Conservation (phyloP, 1,284 basidiomycete species). For the Mycosarcoma mackinlayi region DNA sequence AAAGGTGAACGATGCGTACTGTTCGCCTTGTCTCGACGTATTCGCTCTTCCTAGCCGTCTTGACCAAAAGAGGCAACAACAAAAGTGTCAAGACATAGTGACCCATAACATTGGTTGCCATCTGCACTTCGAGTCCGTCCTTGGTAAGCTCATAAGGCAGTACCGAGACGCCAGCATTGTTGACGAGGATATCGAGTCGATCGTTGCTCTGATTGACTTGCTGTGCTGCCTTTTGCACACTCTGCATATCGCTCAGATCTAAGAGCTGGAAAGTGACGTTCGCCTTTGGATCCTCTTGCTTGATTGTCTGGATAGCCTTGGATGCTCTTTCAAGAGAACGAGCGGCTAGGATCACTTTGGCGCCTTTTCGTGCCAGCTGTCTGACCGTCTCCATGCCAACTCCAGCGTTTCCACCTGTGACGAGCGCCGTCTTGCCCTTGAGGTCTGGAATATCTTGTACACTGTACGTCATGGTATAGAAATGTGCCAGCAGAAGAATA, state of each 20-base stretch:
- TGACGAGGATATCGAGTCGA: constrained; percentile 1
- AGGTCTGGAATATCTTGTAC: constrained; percentile 2
- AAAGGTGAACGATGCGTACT: not conserved
- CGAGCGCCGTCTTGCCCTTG: not conserved
- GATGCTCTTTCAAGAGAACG: not conserved
- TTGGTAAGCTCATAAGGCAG: constrained; percentile 1
- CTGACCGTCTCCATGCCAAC: constrained; percentile 1
- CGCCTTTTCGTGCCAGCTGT: not conserved
- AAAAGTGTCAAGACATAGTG: not conserved
- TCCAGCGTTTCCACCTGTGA: constrained; percentile 4
- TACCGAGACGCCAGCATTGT: not conserved
- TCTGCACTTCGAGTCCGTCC: constrained; percentile 3
- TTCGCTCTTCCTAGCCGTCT: not conserved
- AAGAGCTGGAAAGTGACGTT: not conserved
- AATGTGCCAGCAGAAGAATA: too few relatives aligned
- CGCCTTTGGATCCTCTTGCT: not conserved
- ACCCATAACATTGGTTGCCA: constrained; percentile 6
- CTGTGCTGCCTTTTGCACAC: not conserved
- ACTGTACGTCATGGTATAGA: not conserved
- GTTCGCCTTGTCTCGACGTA: not conserved
- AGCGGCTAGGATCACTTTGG: not conserved
- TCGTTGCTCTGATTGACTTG: not conserved
- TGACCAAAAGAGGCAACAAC: not conserved
- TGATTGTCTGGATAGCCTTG: not conserved
- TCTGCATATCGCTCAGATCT: not conserved